Percentiles rank a stretch among this genome's conserved stretches.
Conservation (phyloP, 371 early-diverging fungal species). For the Capillidium heterosporum region DNA sequence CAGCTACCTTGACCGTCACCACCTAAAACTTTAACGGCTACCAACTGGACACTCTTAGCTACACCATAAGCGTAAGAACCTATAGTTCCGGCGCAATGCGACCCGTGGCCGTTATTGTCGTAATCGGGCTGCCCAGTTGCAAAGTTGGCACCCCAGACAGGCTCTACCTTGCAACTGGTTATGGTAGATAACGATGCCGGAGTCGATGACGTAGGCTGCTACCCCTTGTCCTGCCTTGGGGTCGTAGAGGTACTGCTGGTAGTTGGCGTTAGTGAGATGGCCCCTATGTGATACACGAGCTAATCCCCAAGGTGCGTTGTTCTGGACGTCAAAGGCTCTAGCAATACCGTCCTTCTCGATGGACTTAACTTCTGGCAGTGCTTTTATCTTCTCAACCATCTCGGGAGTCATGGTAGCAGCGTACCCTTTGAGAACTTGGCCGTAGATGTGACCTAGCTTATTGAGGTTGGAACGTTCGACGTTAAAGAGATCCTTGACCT, state of each 20-base stretch:
- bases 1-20: constrained; percentile 39
- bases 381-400: background rate
- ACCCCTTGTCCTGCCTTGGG: constrained; percentile 30
- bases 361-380: background rate
- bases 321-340: background rate
- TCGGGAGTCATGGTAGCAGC: background rate
- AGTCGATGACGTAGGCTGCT: constrained; percentile 50
- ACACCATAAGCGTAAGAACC: constrained; percentile 62
- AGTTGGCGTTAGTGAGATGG: background rate
- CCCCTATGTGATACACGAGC: constrained; percentile 24
- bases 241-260: constrained; percentile 20
- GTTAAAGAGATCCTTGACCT: background rate
- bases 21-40: constrained; percentile 75
- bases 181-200: constrained; percentile 50
- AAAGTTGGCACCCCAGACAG: constrained; percentile 47
- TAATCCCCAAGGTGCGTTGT: constrained; percentile 24
- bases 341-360: background rate
- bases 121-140: constrained; percentile 35
- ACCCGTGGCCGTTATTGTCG: constrained; percentile 27
- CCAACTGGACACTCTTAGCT: constrained; percentile 63
- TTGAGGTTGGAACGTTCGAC: background rate
- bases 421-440: background rate
- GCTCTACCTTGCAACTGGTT: constrained; percentile 72
- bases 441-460: background rate
- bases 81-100: constrained; percentile 67